Percentiles rank a stretch among this genome's conserved stretches.
Conservation (phyloP, 1,284 basidiomycete species). For the Cryptococcus hybrid region DNA sequence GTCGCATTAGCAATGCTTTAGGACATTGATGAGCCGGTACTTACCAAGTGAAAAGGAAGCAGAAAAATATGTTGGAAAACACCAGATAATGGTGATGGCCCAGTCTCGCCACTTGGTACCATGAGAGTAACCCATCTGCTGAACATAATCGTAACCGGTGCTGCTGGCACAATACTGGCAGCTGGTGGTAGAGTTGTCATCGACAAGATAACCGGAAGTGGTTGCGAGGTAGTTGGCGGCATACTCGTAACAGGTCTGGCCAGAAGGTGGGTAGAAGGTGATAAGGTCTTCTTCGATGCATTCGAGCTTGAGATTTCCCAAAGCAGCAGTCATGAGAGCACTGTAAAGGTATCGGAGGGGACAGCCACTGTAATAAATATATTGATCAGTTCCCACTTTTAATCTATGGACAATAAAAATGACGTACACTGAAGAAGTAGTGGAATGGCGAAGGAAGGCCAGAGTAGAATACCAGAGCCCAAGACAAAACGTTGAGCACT, state of each 20-base stretch:
- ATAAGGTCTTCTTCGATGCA: conserved; percentile 69
- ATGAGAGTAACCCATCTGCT: conserved; percentile 63
- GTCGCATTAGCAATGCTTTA: background rate
- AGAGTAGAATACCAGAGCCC: background rate
- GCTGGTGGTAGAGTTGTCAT: conserved; percentile 53
- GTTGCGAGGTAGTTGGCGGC: conserved; percentile 63
- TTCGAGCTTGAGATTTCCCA: conserved; percentile 59
- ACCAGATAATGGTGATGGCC: conserved; percentile 58
- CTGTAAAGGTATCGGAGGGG: background rate
- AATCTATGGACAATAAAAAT: background rate
- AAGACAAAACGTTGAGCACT: background rate
- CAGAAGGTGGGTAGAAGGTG: conserved; percentile 64
- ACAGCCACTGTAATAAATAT: background rate
- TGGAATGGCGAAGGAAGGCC: conserved; percentile 69
- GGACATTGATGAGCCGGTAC: background rate
- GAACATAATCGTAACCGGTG: conserved; percentile 32
- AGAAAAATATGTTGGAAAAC: background rate
- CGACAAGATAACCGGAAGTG: conserved; percentile 75
- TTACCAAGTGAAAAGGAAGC: background rate
- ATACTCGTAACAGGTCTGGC: conserved; percentile 72
- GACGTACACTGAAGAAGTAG: conserved; percentile 58
- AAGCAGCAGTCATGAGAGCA: background rate
- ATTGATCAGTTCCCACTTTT: background rate
- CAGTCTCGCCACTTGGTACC: conserved; percentile 68
- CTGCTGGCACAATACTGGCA: conserved; percentile 49